Base-by-base conservation (phyloP, 2,329 filamentous ascomycete genomes). In the Truncatella angustata region DNA sequence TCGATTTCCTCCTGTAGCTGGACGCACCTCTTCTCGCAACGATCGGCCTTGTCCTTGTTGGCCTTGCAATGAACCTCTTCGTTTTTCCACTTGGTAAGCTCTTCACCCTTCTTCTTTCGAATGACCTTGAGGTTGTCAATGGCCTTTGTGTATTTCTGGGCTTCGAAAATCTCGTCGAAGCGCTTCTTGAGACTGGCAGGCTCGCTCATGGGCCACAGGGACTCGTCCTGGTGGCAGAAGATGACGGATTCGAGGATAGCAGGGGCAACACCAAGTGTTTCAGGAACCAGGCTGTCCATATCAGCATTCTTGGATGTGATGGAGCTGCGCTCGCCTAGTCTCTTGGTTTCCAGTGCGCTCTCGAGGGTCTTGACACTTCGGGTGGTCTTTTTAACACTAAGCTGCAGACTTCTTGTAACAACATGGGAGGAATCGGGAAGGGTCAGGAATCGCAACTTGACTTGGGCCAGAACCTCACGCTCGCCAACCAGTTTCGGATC, bases 211-310 rank as follows among this genome's bases (percentile, higher is more conserved):
- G 94, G 94, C 94, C 94, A 99, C 24, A 97, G 73, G 23, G 93
- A 97, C 60, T 99, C 94, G 67, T 99, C 94, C 66, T 99, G 94
- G 66, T 99, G 94, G 68, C 94, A 99, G 72, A 99, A 99, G 60
- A 99, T 97, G 67, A 99, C 94, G 53, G 88, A 88, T 59, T 97
- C 92, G 23, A 99, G 80, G 51, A 99, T 86, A 11, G 94, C 92
- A 51, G 87, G 86, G 1, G 91, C 94, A 3, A 97, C 94, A 34
- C 94, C 94, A 1, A 99, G 80, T 58, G 90, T 88, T 60, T 89
- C 83, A 0, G 93, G 91, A 67, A 99, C 87, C 59, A 93, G 82
- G 58, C 86, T 80, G 67, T 97, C 89, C 30, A 97, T 79, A 60
- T 97, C 90, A 9, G 85, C 85, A 16, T 90, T 85, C 37, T 88